Evolutionary conservation across 1,284 basidiomycete genomes (phyloP).

Genomic region (Mycena citricolor): DNA sequence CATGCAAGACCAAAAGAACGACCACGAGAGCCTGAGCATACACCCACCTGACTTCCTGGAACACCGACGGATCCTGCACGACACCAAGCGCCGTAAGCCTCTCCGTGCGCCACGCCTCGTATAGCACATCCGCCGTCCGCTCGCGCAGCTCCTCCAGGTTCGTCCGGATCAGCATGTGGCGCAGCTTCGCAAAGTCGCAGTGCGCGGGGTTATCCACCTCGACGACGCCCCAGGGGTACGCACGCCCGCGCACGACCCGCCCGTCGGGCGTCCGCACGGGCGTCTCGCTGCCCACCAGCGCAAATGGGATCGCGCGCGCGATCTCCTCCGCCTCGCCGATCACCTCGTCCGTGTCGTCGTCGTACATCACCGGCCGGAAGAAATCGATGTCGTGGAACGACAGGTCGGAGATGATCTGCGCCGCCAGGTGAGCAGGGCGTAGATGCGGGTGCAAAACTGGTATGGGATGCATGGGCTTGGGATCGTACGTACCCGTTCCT

Average conservation of each 20-base stretch:
- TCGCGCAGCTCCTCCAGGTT: slow-evolving; percentile 98
- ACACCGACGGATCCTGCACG: slow-evolving; percentile 90
- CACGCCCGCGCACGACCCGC: slow-evolving; percentile 87
- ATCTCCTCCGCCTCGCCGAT: slow-evolving; percentile 94
- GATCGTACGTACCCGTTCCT: slow-evolving; percentile 76
- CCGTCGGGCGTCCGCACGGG: slow-evolving; percentile 81
- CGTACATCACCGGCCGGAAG: slow-evolving; percentile 93
- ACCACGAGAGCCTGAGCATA: too few relatives aligned
- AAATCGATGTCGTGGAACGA: slow-evolving; percentile 91
- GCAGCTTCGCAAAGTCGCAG: slow-evolving; percentile 96
- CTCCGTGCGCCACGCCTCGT: slow-evolving; percentile 95
- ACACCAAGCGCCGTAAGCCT: slow-evolving; percentile 95
- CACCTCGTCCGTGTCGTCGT: slow-evolving; percentile 96
- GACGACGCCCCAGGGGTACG: slow-evolving; percentile 95
- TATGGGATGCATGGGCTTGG: too few relatives aligned
- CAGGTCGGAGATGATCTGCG: slow-evolving; percentile 86
- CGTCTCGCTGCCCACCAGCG: slow-evolving; percentile 90
- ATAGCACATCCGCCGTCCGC: slow-evolving; percentile 88
- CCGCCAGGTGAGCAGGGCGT: slow-evolving; percentile 9
- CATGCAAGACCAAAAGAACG: neutral
- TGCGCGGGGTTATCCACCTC: slow-evolving; percentile 98
- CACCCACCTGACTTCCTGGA: slow-evolving; percentile 95
- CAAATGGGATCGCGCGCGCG: slow-evolving; percentile 94
- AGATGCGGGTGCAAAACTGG: slow-evolving; percentile 1
- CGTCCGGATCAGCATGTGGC: slow-evolving; percentile 95